Evolutionary conservation across 192 early-diverging fungal genomes (phyloP), one percentile per base, ranked within the genome.

Genomic region (Powellomyces hirtus): DNA sequence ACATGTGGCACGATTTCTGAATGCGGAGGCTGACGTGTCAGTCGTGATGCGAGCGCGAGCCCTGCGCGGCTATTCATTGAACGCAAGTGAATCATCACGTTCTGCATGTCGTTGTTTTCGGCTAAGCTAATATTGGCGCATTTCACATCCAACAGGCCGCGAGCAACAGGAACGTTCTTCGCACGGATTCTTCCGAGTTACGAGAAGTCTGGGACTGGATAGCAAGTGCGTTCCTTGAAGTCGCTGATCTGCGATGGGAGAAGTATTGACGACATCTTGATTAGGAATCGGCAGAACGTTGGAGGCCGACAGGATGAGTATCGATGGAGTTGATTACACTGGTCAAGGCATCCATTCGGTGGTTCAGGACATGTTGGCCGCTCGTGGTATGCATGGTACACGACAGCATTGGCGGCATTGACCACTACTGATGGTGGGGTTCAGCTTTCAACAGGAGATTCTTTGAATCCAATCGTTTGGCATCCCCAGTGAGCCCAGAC

Each of bases 11-110:
- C 11, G 30, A 22, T 5, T 3, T 24, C 4, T 18, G 3, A 49
- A 64, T 51, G 13, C 49, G 16, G 29, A 49, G 18, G 65, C 71
- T 20, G 96, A 98, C 73, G 88, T 97, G 44, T 88, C 92, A 1
- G 84, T 89, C 6, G 74, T 82, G 7, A 98, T 98, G 90, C 80
- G 89, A 30, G 80, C 84, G 59, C 84, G 91, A 49, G 94, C 89
- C 1, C 62, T 76, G 53, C 74, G 74, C 7, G 92, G 93, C 7
- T 98, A 98, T 75, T 87, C 83, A 8, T 83, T 92, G 79, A 81
- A 90, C 63, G 92, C 89, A 22, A 57, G 31, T 31, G 46, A 3
- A 24, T 16, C 3, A 6, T 49, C 14, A 3, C n/a, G n/a, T 49
- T 49, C n/a, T n/a, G n/a, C n/a, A n/a, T n/a, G n/a, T n/a, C n/a